phyloP scores from a whole-genome alignment of 2,329 filamentous ascomycete genomes.

The Oidium heveae region DNA sequence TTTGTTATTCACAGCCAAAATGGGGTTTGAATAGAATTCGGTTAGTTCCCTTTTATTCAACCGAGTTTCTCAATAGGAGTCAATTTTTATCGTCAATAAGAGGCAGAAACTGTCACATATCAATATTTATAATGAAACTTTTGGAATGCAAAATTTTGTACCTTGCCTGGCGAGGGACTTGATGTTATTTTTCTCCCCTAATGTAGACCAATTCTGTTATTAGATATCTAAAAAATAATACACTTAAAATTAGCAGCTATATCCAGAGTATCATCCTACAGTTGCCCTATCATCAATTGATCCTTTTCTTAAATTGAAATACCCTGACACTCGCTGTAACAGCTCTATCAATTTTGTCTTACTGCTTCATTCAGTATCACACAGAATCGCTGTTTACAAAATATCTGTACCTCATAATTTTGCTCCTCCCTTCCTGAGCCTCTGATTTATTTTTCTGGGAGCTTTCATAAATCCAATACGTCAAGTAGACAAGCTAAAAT shows the following conservation, averaged over 20 bases:
- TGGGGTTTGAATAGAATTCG: conserved; percentile 5
- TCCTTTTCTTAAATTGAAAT: not conserved
- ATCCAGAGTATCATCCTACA: not conserved
- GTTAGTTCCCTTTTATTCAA: conserved; percentile 3
- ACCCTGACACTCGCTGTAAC: not conserved
- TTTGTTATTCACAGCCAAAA: conserved; percentile 1
- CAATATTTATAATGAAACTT: not conserved
- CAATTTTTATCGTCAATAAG: not conserved
- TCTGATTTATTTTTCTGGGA: not conserved
- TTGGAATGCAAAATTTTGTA: not conserved
- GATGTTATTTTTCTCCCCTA: not conserved
- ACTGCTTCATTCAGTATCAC: not conserved
- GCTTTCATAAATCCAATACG: not conserved
- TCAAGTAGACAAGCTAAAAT: not conserved
- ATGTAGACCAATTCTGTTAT: not conserved
- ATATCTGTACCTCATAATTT: not conserved
- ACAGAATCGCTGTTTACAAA: not conserved
- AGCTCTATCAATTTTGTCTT: not conserved
- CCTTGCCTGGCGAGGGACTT: not conserved
- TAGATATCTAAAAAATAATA: too few relatives aligned
- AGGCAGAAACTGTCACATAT: not conserved
- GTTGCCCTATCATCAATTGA: not conserved
- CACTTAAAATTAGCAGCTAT: not conserved
- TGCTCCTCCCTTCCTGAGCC: not conserved
- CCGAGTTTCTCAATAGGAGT: not conserved